A percentile compares a stretch with the other conserved stretches of the same genome.
Conservation (phyloP, 169 alveolate species). For the Babesia microti region DNA sequence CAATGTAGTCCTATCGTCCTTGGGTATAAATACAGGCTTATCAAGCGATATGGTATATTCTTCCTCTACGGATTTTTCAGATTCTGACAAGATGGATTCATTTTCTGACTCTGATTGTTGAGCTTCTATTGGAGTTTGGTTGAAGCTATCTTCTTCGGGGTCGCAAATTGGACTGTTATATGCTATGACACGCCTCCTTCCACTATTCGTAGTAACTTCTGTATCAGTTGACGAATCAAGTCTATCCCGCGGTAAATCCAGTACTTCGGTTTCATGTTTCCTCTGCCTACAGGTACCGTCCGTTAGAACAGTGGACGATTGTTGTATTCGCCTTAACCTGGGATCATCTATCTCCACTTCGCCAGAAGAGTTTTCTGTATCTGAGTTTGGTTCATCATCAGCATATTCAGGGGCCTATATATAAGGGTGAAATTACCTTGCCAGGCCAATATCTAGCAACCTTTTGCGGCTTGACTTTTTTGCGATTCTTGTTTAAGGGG, state of each 20-base stretch:
- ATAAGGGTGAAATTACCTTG: conserved; percentile 13
- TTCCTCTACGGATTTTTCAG: background rate
- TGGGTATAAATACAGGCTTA: conserved; percentile 39
- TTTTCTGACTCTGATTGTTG: conserved; percentile 20
- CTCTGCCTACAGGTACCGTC: conserved; percentile 8
- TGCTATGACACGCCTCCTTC: conserved; percentile 30
- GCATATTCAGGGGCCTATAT: conserved; percentile 28
- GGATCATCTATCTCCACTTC: conserved; percentile 33
- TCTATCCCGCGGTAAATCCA: conserved; percentile 2
- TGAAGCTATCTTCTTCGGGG: background rate
- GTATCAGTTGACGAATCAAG: background rate
- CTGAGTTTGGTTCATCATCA: conserved; percentile 6
- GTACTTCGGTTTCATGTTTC: conserved; percentile 16
- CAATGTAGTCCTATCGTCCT: conserved; percentile 12
- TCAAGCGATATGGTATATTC: conserved; percentile 3
- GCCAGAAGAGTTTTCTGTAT: conserved; percentile 11
- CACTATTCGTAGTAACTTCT: conserved; percentile 3
- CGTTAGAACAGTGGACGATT: conserved; percentile 1
- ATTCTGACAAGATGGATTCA: too few species aligned
- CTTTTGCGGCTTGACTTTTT: conserved; percentile 11
- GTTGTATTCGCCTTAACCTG: conserved; percentile 8
- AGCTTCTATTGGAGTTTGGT: conserved; percentile 1
- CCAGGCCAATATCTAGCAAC: conserved; percentile 46
- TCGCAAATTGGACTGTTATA: conserved; percentile 17
- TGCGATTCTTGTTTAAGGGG: conserved; percentile 34